Evolutionary conservation across 169 alveolate genomes (phyloP).

Genomic region (Plasmodium fragile): DNA sequence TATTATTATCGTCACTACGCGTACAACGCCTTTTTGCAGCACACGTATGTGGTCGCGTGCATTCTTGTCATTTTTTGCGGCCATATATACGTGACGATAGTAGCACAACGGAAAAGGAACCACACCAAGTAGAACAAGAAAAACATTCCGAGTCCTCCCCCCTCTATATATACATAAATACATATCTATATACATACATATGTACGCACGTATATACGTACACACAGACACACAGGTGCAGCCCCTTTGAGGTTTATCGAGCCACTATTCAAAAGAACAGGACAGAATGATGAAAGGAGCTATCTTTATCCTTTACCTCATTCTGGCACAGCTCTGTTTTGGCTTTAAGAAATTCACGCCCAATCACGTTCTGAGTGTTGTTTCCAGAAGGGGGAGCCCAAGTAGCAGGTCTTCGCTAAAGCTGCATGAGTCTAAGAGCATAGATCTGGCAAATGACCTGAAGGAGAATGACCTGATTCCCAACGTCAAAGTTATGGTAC

Average conservation of each 20-base stretch:
- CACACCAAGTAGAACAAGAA: background rate
- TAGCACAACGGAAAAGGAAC: background rate
- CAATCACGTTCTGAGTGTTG: constrained; percentile 20
- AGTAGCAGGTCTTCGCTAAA: constrained; percentile 31
- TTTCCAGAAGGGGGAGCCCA: constrained; percentile 32
- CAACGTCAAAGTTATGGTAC: constrained; percentile 73
- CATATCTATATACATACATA: too few relatives aligned
- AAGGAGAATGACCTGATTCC: constrained; percentile 74
- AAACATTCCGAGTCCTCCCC: background rate
- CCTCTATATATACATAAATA: background rate
- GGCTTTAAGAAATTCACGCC: constrained; percentile 43
- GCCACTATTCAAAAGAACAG: background rate
- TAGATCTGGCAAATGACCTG: constrained; percentile 70
- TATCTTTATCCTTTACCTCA: background rate
- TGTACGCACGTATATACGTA: too few relatives aligned
- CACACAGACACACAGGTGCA: background rate
- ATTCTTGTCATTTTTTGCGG: background rate
- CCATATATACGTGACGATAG: background rate
- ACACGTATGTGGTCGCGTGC: background rate
- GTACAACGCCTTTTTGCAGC: background rate
- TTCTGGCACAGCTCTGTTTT: constrained; percentile 19
- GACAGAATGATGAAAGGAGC: constrained; percentile 28
- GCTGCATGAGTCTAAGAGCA: constrained; percentile 40
- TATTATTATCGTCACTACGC: background rate
- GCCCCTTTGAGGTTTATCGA: background rate